A percentile compares a stretch with the other conserved stretches of the same genome.
phyloP scores from a whole-genome alignment of 2,329 filamentous ascomycete species.

The Clonostachys rosea region DNA sequence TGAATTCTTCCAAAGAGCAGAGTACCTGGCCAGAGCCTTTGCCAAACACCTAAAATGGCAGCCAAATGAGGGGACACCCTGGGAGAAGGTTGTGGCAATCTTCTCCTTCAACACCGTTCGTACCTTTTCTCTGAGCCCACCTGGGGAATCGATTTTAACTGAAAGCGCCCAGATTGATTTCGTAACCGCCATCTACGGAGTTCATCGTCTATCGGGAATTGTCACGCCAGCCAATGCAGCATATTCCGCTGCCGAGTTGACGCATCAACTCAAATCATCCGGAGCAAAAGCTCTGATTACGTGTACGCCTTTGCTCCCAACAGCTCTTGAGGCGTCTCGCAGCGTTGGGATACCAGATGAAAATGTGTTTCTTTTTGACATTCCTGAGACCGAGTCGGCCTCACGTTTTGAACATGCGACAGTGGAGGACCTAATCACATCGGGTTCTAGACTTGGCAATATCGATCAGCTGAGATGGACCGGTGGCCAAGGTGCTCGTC shows the following conservation, averaged over 20 bases:
- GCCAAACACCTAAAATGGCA: slow-evolving; percentile 49
- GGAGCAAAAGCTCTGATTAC: slow-evolving; percentile 69
- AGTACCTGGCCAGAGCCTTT: too few relatives aligned
- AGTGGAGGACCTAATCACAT: slow-evolving; percentile 58
- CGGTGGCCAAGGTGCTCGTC: slow-evolving; percentile 60
- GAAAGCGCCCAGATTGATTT: slow-evolving; percentile 61
- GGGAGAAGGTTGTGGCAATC: slow-evolving; percentile 70
- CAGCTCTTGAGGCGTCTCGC: slow-evolving; percentile 59
- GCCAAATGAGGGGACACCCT: slow-evolving; percentile 64
- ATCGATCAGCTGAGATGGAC: slow-evolving; percentile 55
- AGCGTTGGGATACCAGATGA: slow-evolving; percentile 58
- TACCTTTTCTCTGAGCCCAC: background rate
- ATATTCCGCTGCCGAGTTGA: slow-evolving; percentile 65
- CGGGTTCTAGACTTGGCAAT: slow-evolving; percentile 50
- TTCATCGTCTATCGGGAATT: slow-evolving; percentile 71
- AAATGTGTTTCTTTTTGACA: slow-evolving; percentile 64
- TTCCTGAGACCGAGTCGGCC: slow-evolving; percentile 48
- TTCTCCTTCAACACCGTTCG: slow-evolving; percentile 65
- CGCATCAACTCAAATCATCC: slow-evolving; percentile 67
- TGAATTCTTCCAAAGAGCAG: too few relatives aligned
- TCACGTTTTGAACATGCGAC: slow-evolving; percentile 42
- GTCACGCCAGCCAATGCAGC: slow-evolving; percentile 71
- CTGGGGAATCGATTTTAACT: too few relatives aligned
- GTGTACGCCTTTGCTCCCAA: slow-evolving; percentile 60
- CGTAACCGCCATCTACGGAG: slow-evolving; percentile 66